Percentiles rank a stretch among this genome's conserved stretches.
These are phyloP conservation scores for Austroboletus festivus DNA, from an alignment of 768 basidiomycete species.

Conservation along the genomic window DNA sequence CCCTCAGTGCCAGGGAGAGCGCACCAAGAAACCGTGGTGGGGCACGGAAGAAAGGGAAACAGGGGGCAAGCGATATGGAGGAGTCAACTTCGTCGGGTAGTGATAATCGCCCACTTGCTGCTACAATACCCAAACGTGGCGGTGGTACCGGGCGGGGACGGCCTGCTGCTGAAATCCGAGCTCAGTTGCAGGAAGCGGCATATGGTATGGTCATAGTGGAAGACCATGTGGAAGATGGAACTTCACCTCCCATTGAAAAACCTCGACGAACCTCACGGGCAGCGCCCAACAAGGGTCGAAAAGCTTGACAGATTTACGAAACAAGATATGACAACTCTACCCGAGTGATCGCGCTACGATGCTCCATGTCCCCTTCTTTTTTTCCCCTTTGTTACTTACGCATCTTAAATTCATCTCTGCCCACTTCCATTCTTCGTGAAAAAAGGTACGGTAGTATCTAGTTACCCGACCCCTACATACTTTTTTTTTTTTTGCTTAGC, in stretches of 20 bases:
- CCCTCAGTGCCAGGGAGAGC: constrained; percentile 27
- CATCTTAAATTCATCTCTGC: no score
- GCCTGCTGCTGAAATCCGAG: constrained; percentile 11
- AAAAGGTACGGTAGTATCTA: constrained; percentile 4
- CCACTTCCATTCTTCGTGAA: neutral
- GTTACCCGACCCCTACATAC: constrained; percentile 2
- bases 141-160: constrained; percentile 19
- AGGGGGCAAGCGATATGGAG: constrained; percentile 16
- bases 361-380: constrained; percentile 1
- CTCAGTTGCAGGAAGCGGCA: constrained; percentile 25
- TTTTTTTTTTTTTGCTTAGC: neutral
- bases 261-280: constrained; percentile 36
- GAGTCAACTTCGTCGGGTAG: constrained; percentile 7
- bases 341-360: neutral
- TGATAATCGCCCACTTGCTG: constrained; percentile 3
- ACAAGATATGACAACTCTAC: neutral
- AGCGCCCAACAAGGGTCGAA: constrained; percentile 32
- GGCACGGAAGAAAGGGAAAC: constrained; percentile 25
- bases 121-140: constrained; percentile 12
- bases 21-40: constrained; percentile 6
- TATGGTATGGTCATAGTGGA: constrained; percentile 29
- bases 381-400: neutral
- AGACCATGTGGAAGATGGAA: constrained; percentile 26
- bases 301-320: constrained; percentile 3
- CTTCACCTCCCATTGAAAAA: constrained; percentile 17